A percentile compares a stretch with the other conserved stretches of the same genome.
These are phyloP conservation scores for Fomitopsis schrenkii DNA, from an alignment of 1,284 basidiomycete species.

Conservation along the genomic window DNA sequence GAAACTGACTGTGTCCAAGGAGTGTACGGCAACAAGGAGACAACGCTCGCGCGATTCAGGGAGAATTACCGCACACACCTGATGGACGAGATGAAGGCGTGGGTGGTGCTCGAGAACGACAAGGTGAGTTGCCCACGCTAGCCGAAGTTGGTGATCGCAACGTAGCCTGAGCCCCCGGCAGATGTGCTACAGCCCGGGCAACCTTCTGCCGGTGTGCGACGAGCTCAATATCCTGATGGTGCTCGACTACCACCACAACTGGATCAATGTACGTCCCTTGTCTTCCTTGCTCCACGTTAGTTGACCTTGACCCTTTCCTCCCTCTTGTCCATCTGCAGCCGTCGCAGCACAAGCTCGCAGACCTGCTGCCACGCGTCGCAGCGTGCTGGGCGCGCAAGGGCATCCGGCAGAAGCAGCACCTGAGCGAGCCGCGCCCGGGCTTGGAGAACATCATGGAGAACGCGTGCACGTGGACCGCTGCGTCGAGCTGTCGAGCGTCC, in stretches of 20 bases:
- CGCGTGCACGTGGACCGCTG: slow-evolving; percentile 85
- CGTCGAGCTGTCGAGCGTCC: slow-evolving; percentile 57
- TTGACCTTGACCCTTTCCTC: no score
- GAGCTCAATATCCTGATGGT: slow-evolving; percentile 80
- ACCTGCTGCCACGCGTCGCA: slow-evolving; percentile 69
- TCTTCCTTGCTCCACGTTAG: no score
- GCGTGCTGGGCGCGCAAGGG: slow-evolving; percentile 72
- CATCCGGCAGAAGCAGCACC: slow-evolving; percentile 86
- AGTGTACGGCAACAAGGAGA: slow-evolving; percentile 77
- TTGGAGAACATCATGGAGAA: slow-evolving; percentile 78
- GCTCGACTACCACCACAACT: slow-evolving; percentile 78
- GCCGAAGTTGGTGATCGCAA: not conserved
- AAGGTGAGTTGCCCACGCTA: slow-evolving; percentile 46
- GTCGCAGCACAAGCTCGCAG: slow-evolving; percentile 49
- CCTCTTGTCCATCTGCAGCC: slow-evolving; percentile 26
- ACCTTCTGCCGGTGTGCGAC: slow-evolving; percentile 79
- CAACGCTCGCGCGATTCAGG: slow-evolving; percentile 71
- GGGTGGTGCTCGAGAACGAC: slow-evolving; percentile 89
- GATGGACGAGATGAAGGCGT: slow-evolving; percentile 58
- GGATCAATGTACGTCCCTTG: slow-evolving; percentile 42
- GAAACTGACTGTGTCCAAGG: slow-evolving; percentile 33
- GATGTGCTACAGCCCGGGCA: slow-evolving; percentile 87
- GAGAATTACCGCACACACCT: slow-evolving; percentile 60
- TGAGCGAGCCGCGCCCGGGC: slow-evolving; percentile 76
- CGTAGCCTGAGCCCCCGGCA: slow-evolving; percentile 22